phyloP scores from a whole-genome alignment of 768 basidiomycete species.

The Russula brevipes region DNA sequence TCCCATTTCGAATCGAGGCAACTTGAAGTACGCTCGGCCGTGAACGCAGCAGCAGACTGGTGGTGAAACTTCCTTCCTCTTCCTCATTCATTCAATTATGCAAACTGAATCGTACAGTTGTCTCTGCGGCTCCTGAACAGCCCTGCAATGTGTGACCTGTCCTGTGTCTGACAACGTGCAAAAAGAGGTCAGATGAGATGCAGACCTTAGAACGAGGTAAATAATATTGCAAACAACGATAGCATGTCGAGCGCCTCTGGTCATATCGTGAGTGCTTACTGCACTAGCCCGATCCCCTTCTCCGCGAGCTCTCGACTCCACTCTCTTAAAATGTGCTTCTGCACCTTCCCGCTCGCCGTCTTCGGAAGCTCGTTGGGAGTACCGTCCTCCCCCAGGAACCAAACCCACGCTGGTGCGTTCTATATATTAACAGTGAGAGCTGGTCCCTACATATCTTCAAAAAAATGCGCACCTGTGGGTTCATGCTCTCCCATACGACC shows the following conservation, averaged over 20 bases:
- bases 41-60: too few species aligned
- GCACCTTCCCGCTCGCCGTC: slow-evolving; percentile 83
- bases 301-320: slow-evolving; percentile 59
- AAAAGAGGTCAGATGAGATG: too few species aligned
- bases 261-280: neutral
- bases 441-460: neutral
- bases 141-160: too few species aligned
- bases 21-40: too few species aligned
- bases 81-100: too few species aligned
- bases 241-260: neutral
- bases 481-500: slow-evolving; percentile 56
- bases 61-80: too few species aligned
- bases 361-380: slow-evolving; percentile 59
- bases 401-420: slow-evolving; percentile 80
- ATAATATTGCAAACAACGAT: too few species aligned
- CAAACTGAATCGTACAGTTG: too few species aligned
- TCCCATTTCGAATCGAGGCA: too few species aligned
- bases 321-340: slow-evolving; percentile 69
- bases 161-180: too few species aligned
- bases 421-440: slow-evolving; percentile 29
- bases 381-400: slow-evolving; percentile 71
- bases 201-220: too few species aligned
- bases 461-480: slow-evolving; percentile 59
- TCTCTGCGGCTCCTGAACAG: too few species aligned
- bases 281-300: slow-evolving; percentile 38